Base-by-base conservation (phyloP, 129 eudicot species). In the Scalesia atractyloides region DNA sequence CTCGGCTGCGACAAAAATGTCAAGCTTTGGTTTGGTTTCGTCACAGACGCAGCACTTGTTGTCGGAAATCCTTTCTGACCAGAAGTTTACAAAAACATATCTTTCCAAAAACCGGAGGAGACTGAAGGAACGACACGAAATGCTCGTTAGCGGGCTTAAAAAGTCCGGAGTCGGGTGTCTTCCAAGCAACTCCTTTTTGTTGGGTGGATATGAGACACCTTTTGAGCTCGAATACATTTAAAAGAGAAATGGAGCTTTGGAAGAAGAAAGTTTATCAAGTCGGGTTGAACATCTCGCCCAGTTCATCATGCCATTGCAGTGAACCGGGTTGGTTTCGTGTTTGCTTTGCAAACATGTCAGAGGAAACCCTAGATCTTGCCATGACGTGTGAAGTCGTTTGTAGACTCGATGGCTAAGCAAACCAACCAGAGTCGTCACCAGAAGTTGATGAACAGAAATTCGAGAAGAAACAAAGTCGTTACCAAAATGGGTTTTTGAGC, bases 141-240 rank as follows among this genome's bases (percentile, higher is more conserved):
- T 16, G 49, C 51, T 64, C 1, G 51, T 64, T 3, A 64, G 17
- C 17, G 69, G 69, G 15, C 69, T 64, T 64, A 16, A 39, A 64
- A 37, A 5, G 30, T 37, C 50, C 0, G 51, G 69, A 37, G n/a
- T 64, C 68, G 0, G 15, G n/a, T 64, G 69, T 64, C 69, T 64
- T 37, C 3, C 10, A 1, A 64, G 33, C 50, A 64, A 41, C 69
- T 37, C 69, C 1, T 17, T 64, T 64, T 64, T 64, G 69, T 60
- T 60, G 66, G 66, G 66, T 60, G 66, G 66, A 60, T 30, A 30
- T 60, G 66, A 60, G 66, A 5, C 69, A 64, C n/a, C 69, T 64
- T 37, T 64, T 64, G 50, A 64, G 9, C 9, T 37, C 69, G 1
- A 37, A 36, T 5, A 64, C 69, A 2, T 64, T 64, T 49, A 15